These are phyloP conservation scores for Aspergillus leporis DNA, from an alignment of 495 filamentous ascomycete genomes.

Conservation along the genomic window DNA sequence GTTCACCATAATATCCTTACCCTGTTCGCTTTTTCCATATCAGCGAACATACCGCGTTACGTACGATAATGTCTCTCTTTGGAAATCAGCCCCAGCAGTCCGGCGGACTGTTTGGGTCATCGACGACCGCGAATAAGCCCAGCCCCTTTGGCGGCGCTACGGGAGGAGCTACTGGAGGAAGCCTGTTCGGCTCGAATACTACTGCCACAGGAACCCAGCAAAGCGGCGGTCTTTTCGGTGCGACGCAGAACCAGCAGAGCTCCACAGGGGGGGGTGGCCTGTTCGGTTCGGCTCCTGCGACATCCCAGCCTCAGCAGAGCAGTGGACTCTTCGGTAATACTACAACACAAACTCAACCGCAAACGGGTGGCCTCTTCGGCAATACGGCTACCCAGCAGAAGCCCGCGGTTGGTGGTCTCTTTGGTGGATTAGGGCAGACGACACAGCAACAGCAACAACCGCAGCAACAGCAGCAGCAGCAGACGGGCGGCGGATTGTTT, in stretches of 20 bases:
- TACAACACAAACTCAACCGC: slow-evolving; percentile 34
- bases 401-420: slow-evolving; percentile 30
- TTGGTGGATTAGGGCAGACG: slow-evolving; percentile 30
- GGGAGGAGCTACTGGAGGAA: slow-evolving; percentile 8
- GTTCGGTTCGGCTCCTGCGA: slow-evolving; percentile 21
- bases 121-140: slow-evolving; percentile 35
- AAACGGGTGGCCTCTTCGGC: slow-evolving; percentile 33
- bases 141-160: slow-evolving; percentile 35
- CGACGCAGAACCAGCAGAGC: slow-evolving; percentile 16
- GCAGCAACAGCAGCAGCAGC: slow-evolving; percentile 10
- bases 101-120: slow-evolving; percentile 18
- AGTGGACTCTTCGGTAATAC: slow-evolving; percentile 38
- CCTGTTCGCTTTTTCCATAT: neutral
- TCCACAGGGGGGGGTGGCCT: slow-evolving; percentile 17
- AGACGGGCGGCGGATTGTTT: neutral
- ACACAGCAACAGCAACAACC: slow-evolving; percentile 24
- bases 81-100: slow-evolving; percentile 26
- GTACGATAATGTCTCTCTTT: slow-evolving; percentile 40
- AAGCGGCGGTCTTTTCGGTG: slow-evolving; percentile 31
- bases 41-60: neutral
- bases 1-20: neutral
- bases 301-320: slow-evolving; percentile 30
- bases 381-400: slow-evolving; percentile 34
- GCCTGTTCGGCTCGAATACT: slow-evolving; percentile 21
- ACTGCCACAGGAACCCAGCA: slow-evolving; percentile 18